phyloP scores from a whole-genome alignment of 768 basidiomycete genomes.

The Omphalotus guepiniiformis region DNA sequence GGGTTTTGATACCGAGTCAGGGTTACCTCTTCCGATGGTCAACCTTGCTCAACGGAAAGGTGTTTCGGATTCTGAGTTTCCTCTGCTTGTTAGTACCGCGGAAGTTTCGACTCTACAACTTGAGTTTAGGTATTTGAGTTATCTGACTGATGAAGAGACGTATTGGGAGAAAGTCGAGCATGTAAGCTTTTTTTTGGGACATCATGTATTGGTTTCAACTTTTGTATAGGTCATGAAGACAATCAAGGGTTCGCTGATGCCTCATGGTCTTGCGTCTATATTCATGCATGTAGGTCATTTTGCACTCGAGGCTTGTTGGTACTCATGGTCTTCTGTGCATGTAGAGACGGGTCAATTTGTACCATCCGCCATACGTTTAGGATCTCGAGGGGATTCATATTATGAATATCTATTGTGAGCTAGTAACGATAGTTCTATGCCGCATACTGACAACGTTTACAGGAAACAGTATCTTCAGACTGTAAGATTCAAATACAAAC shows the following conservation, averaged over 20 bases:
- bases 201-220: background rate
- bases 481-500: conserved; percentile 29
- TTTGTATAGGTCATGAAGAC: conserved; percentile 53
- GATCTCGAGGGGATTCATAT: conserved; percentile 89
- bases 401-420: conserved; percentile 85
- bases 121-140: conserved; percentile 84
- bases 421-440: background rate
- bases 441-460: background rate
- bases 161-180: conserved; percentile 83
- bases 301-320: background rate
- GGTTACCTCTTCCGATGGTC: conserved; percentile 75
- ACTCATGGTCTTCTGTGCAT: conserved; percentile 13
- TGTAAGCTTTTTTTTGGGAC: conserved; percentile 36
- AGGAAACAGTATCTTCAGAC: conserved; percentile 85
- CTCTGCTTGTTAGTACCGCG: conserved; percentile 68
- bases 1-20: conserved; percentile 76
- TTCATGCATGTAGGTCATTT: conserved; percentile 68
- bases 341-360: conserved; percentile 40
- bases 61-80: conserved; percentile 53
- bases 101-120: conserved; percentile 89
- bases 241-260: conserved; percentile 56
- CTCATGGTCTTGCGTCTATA: conserved; percentile 78
- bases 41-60: conserved; percentile 66
- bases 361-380: conserved; percentile 76
- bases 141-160: conserved; percentile 67